These are phyloP conservation scores for Ceratocystis eucalypticola DNA, from an alignment of 2,329 filamentous ascomycete genomes.

Conservation along the genomic window DNA sequence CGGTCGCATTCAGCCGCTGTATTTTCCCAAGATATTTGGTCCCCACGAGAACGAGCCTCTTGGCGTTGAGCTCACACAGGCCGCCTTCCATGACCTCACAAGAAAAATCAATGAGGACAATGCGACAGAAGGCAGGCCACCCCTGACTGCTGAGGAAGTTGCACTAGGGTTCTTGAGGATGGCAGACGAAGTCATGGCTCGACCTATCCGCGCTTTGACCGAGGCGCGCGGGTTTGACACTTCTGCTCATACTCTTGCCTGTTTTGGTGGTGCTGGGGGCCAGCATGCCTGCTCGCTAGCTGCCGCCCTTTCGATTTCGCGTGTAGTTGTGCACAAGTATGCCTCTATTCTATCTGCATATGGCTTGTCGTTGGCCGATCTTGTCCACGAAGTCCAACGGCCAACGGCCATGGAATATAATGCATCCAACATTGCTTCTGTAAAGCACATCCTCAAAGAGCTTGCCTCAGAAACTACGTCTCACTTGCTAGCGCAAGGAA, in stretches of 20 bases:
- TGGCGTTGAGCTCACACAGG: constrained; percentile 61
- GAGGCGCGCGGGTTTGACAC: constrained; percentile 89
- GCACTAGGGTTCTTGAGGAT: constrained; percentile 83
- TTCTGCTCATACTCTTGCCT: constrained; percentile 76
- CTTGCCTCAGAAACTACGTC: constrained; percentile 61
- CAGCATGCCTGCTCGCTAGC: constrained; percentile 90
- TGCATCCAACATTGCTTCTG: constrained; percentile 40
- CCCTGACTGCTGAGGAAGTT: constrained; percentile 68
- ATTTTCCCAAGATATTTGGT: constrained; percentile 92
- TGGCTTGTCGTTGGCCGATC: constrained; percentile 84
- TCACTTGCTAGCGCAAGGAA: constrained; percentile 63
- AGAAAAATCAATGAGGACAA: constrained; percentile 53
- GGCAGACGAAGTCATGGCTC: constrained; percentile 81
- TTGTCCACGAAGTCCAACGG: constrained; percentile 82
- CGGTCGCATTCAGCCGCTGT: constrained; percentile 71
- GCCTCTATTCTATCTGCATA: constrained; percentile 84
- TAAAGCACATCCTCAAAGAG: constrained; percentile 62
- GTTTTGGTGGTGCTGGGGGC: constrained; percentile 82
- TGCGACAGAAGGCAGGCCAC: constrained; percentile 46
- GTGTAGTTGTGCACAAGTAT: constrained; percentile 76
- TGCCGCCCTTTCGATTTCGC: constrained; percentile 66
- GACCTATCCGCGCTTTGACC: constrained; percentile 78
- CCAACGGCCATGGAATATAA: constrained; percentile 50
- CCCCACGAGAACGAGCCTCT: constrained; percentile 72
- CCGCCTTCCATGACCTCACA: constrained; percentile 61